Evolutionary conservation across 2,329 filamentous ascomycete species (phyloP).

Genomic region (Ramichloridium luteum): DNA sequence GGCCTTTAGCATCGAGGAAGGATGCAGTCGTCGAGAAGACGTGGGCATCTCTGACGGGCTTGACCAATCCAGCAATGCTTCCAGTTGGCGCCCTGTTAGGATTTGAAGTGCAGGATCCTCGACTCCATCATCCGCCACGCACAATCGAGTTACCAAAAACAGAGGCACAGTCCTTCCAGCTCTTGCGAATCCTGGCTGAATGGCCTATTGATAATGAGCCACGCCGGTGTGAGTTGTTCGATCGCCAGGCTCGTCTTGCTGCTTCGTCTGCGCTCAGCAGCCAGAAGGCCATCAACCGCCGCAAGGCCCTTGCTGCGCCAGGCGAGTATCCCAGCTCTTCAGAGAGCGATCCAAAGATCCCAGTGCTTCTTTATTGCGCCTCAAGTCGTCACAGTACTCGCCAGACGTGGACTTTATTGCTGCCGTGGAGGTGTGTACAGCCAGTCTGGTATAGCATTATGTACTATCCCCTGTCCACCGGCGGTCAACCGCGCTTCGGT

Average conservation of each 20-base stretch:
- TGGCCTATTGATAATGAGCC: slow-evolving; percentile 54
- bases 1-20: slow-evolving; percentile 32
- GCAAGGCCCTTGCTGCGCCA: slow-evolving; percentile 51
- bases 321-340: slow-evolving; percentile 49
- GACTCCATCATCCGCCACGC: slow-evolving; percentile 63
- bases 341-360: slow-evolving; percentile 60
- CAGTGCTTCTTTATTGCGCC: slow-evolving; percentile 50
- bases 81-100: slow-evolving; percentile 58
- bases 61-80: slow-evolving; percentile 58
- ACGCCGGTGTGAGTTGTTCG: slow-evolving; percentile 44
- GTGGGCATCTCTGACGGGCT: slow-evolving; percentile 43
- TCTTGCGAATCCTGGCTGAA: slow-evolving; percentile 49
- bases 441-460: slow-evolving; percentile 79
- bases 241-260: slow-evolving; percentile 50
- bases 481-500: slow-evolving; percentile 70
- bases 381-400: slow-evolving; percentile 34
- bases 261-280: slow-evolving; percentile 56
- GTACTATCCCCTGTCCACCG: slow-evolving; percentile 66
- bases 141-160: slow-evolving; percentile 28
- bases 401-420: slow-evolving; percentile 68
- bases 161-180: slow-evolving; percentile 19
- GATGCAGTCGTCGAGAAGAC: slow-evolving; percentile 15
- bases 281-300: slow-evolving; percentile 69
- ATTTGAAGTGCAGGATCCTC: slow-evolving; percentile 67
- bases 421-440: slow-evolving; percentile 82